A percentile compares a stretch with the other conserved stretches of the same genome.
phyloP scores from a whole-genome alignment of 2,329 filamentous ascomycete species.

The Periconia sp. region DNA sequence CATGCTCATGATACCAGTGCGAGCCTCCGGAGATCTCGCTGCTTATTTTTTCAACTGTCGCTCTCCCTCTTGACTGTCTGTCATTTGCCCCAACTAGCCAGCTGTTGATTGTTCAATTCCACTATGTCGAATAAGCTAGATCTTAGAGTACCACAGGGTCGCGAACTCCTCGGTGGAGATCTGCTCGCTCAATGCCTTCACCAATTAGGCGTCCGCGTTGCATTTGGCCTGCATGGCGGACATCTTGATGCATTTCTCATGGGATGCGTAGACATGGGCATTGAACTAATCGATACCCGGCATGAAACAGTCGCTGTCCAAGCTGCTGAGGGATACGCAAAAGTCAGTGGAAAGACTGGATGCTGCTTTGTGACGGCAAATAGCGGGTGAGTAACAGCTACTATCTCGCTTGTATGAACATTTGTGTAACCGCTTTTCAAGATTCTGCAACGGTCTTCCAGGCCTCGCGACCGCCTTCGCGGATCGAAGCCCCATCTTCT shows the following conservation, averaged over 20 bases:
- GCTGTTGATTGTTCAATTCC: neutral
- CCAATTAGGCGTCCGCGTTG: slow-evolving; percentile 50
- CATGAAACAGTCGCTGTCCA: slow-evolving; percentile 58
- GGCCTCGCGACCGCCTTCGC: slow-evolving; percentile 55
- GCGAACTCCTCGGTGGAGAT: slow-evolving; percentile 54
- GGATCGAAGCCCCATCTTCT: slow-evolving; percentile 53
- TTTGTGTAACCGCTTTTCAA: slow-evolving; percentile 27
- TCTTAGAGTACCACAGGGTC: slow-evolving; percentile 38
- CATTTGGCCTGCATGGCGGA: slow-evolving; percentile 56
- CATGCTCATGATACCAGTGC: too few species aligned
- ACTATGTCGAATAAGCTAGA: slow-evolving; percentile 18
- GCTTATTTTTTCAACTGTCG: too few species aligned
- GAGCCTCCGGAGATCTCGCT: too few species aligned
- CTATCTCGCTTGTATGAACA: too few species aligned
- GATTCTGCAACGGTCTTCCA: slow-evolving; percentile 54
- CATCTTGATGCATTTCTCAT: slow-evolving; percentile 57
- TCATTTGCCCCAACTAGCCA: neutral
- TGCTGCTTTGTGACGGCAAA: slow-evolving; percentile 58
- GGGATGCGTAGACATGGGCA: slow-evolving; percentile 49
- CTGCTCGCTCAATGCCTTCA: slow-evolving; percentile 53
- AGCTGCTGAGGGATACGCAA: slow-evolving; percentile 55
- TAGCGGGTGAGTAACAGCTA: slow-evolving; percentile 48
- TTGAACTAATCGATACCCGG: slow-evolving; percentile 53
- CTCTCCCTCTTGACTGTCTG: too few species aligned
- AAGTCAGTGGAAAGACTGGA: slow-evolving; percentile 51